A percentile compares a stretch with the other conserved stretches of the same genome.
Conservation (phyloP, 2,329 filamentous ascomycete genomes). For the Stagonosporopsis chrysanthemi region DNA sequence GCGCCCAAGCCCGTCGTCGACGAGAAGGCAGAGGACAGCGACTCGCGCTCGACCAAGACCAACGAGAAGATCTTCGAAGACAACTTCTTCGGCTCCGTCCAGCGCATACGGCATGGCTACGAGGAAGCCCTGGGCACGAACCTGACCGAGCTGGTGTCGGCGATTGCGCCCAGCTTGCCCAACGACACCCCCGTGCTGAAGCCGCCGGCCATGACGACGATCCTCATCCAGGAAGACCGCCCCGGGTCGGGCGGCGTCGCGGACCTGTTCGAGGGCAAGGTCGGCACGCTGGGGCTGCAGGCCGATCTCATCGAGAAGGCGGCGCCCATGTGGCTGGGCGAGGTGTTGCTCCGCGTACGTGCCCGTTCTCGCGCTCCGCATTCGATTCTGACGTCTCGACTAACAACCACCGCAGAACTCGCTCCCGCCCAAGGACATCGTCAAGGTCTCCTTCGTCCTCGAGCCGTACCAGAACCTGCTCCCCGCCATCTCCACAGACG, state of each 20-base stretch:
- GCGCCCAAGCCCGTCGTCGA: slow-evolving; percentile 76
- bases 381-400: neutral
- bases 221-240: slow-evolving; percentile 71
- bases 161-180: slow-evolving; percentile 72
- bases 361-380: neutral
- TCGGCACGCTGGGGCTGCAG: slow-evolving; percentile 77
- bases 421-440: slow-evolving; percentile 84
- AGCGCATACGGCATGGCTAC: slow-evolving; percentile 76
- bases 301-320: slow-evolving; percentile 84
- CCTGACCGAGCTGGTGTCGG: slow-evolving; percentile 62
- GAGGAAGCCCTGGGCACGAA: slow-evolving; percentile 69
- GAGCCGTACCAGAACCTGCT: slow-evolving; percentile 79
- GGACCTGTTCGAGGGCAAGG: slow-evolving; percentile 90
- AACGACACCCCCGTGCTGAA: slow-evolving; percentile 80
- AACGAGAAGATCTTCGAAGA: slow-evolving; percentile 79
- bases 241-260: slow-evolving; percentile 71
- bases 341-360: slow-evolving; percentile 75
- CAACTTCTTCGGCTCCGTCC: slow-evolving; percentile 74
- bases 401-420: slow-evolving; percentile 65
- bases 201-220: slow-evolving; percentile 68
- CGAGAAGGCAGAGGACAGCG: slow-evolving; percentile 73
- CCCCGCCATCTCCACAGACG: slow-evolving; percentile 78
- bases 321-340: slow-evolving; percentile 90
- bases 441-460: slow-evolving; percentile 94
- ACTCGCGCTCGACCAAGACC: slow-evolving; percentile 62